Base-by-base conservation (phyloP, 495 filamentous ascomycete species). In the Neurospora cerealis region DNA sequence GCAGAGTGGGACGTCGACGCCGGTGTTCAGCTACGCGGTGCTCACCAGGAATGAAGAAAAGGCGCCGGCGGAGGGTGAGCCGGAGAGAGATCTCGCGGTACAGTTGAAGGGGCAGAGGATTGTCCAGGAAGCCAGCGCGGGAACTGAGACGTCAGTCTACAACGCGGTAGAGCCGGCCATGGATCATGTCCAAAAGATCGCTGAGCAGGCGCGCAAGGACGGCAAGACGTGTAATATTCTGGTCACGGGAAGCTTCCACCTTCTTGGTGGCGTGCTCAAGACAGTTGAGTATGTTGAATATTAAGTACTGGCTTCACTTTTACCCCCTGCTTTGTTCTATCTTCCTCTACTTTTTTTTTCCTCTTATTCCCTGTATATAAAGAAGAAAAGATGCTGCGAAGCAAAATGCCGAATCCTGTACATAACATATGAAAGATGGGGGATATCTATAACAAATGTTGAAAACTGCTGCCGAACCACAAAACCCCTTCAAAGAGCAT, bases 241-340 rank as follows among this genome's bases (percentile, higher is more conserved):
- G 28, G 85, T 93, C 39, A 98, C 95, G 24, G 95, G 95, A 7
- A 97, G 94, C 79, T 86, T 97, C 73, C 93, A 97, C 84, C 86
- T 98, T 10, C 93, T 97, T 1, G 94, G 95, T 5, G 91, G 92
- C 0, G 84, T 94, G 73, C 81, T 98, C 38, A 91, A 92, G 80
- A 89, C 91, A 6, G 83, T 98, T 70, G 93, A 94, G 78, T 77
- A 80, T 41, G 82, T 81, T 36, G 78, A 75, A 40, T 73, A 80
- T 41, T 76, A 77, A 71, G 54, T 62, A 32, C 54, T 32, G 24
- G 54, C 77, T 32, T 70, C 48, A 54, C 32, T 74, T 73, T 70
- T 36, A 72, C 62, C 5, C 46, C n/a, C n/a, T 24, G 21, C 46
- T 24, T 5, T 11, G 19, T 66, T 24, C 60, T 19, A 34, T 71